Evolutionary conservation across 2,329 filamentous ascomycete species (phyloP), one percentile per base, ranked within the genome.

Genomic region (Pezicula neosporulosa): DNA sequence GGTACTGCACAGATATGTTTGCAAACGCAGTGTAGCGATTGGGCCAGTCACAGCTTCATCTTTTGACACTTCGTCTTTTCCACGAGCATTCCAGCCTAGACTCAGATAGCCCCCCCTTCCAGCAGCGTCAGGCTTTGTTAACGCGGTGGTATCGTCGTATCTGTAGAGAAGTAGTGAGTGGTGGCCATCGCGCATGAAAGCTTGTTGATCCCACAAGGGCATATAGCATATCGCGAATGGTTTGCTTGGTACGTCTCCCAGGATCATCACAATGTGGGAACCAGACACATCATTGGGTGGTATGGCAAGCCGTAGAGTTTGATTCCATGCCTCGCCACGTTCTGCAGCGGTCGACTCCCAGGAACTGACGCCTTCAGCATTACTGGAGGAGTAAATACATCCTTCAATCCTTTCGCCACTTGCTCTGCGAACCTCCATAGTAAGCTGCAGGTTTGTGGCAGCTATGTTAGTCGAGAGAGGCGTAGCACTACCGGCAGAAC

Each of bases 191-290:
- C 86, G 81, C 47, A 95, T 83, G 64, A 99, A 99, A 0, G 94
- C 93, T 52, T 91, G 85, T 21, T 90, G 83, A 47, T 93, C 89
- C 94, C 95, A 99, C 2, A 99, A 76, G 0, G 94, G 94, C 75
- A 99, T 86, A 78, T 95, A 92, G 13, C 89, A 89, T 41, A 97
- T 78, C 2, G 94, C 93, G 67, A 97, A 97, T 0, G 94, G 91
- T 43, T 90, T 86, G 49, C 87, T 86, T 0, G 93, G 91, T 47
- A 89, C 82, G 70, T 97, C 91, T 8, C 91, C 86, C 49, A 99
- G 74, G 59, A 90, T 92, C 81, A 99, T 88, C 33, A 96, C 89
- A 24, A 97, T 75, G 72, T 99, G 94, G 10, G 89, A 86, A 19
- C 83, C 83, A 2, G 86, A 80, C 1, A 99, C 93, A 58, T 97